Evolutionary conservation across 331 rosid genomes (phyloP).

Genomic region (Erythrophleum ivorense): DNA sequence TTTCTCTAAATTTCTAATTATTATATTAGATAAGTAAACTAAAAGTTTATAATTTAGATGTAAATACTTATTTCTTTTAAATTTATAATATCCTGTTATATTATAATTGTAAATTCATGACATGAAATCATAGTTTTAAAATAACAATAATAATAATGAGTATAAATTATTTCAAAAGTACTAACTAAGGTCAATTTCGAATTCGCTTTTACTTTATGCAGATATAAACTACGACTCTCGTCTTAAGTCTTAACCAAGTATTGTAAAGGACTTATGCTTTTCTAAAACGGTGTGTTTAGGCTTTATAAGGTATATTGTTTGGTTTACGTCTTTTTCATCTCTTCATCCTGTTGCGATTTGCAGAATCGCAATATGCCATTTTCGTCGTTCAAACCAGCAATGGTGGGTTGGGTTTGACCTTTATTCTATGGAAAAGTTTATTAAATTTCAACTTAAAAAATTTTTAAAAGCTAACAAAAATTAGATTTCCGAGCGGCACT

Average conservation of each 20-base stretch:
- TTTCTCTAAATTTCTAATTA: too few relatives aligned
- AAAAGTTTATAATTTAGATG: neutral
- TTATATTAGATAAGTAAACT: too few relatives aligned
- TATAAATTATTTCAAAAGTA: neutral
- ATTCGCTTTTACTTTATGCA: neutral
- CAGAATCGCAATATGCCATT: neutral
- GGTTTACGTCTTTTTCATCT: neutral
- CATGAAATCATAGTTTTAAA: neutral
- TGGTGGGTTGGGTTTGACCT: neutral
- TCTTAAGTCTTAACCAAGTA: neutral
- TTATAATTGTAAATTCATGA: too few relatives aligned
- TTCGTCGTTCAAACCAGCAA: neutral
- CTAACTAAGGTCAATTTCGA: neutral
- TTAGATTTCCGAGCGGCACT: neutral
- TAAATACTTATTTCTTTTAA: too few relatives aligned
- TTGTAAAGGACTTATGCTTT: neutral
- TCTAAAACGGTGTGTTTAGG: neutral
- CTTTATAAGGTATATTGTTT: neutral
- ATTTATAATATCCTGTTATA: neutral
- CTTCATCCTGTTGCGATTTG: neutral
- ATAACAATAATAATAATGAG: neutral
- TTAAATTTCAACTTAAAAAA: neutral
- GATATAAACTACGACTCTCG: neutral
- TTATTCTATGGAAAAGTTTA: neutral
- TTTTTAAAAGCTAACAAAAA: neutral